Percentiles rank a stretch among this genome's conserved stretches.
These are phyloP conservation scores for Micromonas commoda DNA, from an alignment of 139 green algal species.

Conservation along the genomic window DNA sequence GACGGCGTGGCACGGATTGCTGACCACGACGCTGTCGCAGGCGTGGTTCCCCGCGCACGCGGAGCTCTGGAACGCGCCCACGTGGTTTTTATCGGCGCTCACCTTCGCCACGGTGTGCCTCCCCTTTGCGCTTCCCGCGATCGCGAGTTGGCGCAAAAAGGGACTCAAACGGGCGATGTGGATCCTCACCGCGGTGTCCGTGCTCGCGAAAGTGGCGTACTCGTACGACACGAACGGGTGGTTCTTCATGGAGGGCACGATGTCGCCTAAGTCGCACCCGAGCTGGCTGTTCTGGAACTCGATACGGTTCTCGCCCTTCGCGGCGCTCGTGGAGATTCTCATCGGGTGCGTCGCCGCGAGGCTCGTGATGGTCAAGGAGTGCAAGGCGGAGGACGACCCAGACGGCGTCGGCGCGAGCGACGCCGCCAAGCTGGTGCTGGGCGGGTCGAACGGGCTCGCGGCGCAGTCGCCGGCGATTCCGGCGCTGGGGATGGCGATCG, in stretches of 20 bases:
- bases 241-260: constrained; percentile 33
- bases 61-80: constrained; percentile 40
- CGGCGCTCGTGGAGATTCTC: constrained; percentile 29
- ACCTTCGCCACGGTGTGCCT: constrained; percentile 32
- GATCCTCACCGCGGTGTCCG: constrained; percentile 11
- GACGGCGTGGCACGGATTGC: constrained; percentile 25
- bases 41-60: constrained; percentile 36
- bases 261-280: constrained; percentile 22
- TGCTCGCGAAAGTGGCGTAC: constrained; percentile 37
- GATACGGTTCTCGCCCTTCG: constrained; percentile 33
- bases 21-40: constrained; percentile 34
- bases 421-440: too few species aligned
- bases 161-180: constrained; percentile 10
- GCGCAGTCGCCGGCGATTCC: neutral
- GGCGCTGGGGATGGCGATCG: constrained; percentile 18
- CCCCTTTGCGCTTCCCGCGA: constrained; percentile 27
- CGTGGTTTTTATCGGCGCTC: constrained; percentile 39
- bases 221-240: constrained; percentile 29
- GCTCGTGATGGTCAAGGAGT: constrained; percentile 28
- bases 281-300: constrained; percentile 33
- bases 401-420: neutral
- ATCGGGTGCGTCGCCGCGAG: constrained; percentile 32
- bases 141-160: constrained; percentile 26
- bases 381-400: neutral
- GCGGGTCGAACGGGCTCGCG: neutral